Evolutionary conservation across 768 basidiomycete species (phyloP).

Genomic region (Lyophyllum shimeji): DNA sequence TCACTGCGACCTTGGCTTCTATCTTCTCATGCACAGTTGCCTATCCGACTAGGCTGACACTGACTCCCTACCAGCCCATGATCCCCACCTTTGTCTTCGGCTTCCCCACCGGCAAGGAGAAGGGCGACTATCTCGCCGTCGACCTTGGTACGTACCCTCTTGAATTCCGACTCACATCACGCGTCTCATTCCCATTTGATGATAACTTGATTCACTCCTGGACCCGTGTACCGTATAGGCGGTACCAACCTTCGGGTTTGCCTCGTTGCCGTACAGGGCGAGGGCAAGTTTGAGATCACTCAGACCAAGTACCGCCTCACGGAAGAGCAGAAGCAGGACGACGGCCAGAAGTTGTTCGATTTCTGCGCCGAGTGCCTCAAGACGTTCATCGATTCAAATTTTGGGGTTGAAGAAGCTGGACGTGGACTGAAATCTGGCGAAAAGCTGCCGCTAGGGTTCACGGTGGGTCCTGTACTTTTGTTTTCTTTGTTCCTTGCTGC

Average conservation of each 20-base stretch:
- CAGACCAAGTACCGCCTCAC: conserved; percentile 96
- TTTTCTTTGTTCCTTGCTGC: not conserved
- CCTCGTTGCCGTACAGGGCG: conserved; percentile 87
- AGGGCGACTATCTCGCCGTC: conserved; percentile 86
- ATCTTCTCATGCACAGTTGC: not conserved
- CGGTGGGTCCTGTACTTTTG: conserved; percentile 51
- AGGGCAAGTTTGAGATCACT: conserved; percentile 96
- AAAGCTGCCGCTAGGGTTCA: conserved; percentile 86
- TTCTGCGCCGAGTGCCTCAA: conserved; percentile 95
- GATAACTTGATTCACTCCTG: not conserved
- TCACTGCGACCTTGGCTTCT: not conserved
- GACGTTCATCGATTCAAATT: conserved; percentile 80
- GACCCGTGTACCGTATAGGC: conserved; percentile 39
- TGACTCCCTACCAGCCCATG: conserved; percentile 65
- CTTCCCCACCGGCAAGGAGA: conserved; percentile 90
- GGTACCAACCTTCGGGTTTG: conserved; percentile 99
- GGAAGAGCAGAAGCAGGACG: conserved; percentile 97
- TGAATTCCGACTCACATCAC: not conserved
- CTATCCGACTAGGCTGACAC: not conserved
- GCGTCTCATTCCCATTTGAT: conserved; percentile 3
- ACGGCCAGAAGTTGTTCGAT: conserved; percentile 95
- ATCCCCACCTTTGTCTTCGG: conserved; percentile 97
- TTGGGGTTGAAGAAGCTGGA: conserved; percentile 43
- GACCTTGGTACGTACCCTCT: conserved; percentile 65
- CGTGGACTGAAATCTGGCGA: conserved; percentile 51